Base-by-base conservation (phyloP, 768 basidiomycete genomes). In the Zangia roseola region DNA sequence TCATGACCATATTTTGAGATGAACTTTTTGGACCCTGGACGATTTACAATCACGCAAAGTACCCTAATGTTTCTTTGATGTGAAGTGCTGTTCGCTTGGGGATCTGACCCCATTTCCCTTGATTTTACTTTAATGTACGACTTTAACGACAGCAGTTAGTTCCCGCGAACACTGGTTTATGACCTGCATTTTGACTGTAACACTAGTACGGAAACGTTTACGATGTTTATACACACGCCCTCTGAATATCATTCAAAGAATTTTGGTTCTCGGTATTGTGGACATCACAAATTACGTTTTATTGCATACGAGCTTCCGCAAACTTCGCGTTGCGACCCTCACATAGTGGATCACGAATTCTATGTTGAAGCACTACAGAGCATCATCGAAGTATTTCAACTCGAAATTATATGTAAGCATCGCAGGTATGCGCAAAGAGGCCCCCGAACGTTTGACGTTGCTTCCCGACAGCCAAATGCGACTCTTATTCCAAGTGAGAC, bases 131-230 rank as follows among this genome's bases (percentile, higher is more conserved):
- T 21, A 24, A 30, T 63, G 50, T 52, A 63, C 42, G 53, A 57
- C 47, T 40, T 43, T 54, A 47, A 52, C 50, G 57, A 65, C 47
- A 23, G 36, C 5, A 30, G 43, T 52, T 53, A 49, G 47, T 40
- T 53, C 39, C 23, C 36, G 45, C 38, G 52, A 51, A 46, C 30
- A 54, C 43, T 28, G 62, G 60, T 63, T 56, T n/a, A 62, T 51
- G 52, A 54, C 46, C 6, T 19, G 43, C 49, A 59, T 57, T 47
- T 64, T 52, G 60, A 49, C 39, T 63, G 60, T 63, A 65, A 50
- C 37, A 44, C 26, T 50, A 55, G 42, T 17, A 24, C 23, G 4
- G 10, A 33, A 39, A 17, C 7, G 28, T 23, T 34, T 41, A 43
- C 26, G 20, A 43, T 24, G 35, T 26, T 4, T 52, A 33, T 19